Conservation (phyloP, 441 rosid species). For the Omphalea diandra region DNA sequence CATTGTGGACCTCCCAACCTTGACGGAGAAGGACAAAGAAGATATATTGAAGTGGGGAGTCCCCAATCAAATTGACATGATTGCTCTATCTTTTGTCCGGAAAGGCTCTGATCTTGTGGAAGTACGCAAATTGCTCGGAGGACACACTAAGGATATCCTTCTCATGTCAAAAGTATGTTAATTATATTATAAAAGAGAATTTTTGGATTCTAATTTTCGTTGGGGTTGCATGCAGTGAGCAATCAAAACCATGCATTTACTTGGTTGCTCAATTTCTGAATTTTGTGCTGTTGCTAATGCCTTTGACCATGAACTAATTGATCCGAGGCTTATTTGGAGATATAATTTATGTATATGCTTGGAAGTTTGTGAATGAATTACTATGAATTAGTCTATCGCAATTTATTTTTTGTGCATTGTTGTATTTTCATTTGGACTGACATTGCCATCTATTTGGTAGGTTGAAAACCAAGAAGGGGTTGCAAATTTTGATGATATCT, state of each 20-base stretch:
- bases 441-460: constrained; percentile 30
- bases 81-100: constrained; percentile 89
- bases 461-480: constrained; percentile 97
- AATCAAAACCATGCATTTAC: constrained; percentile 4
- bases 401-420: neutral
- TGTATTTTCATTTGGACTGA: constrained; percentile 1
- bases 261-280: neutral
- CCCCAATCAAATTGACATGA: constrained; percentile 93
- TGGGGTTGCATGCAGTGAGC: constrained; percentile 1
- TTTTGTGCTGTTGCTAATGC: neutral
- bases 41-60: constrained; percentile 88
- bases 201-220: neutral
- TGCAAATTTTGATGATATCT: constrained; percentile 87
- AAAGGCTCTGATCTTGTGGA: constrained; percentile 89
- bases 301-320: neutral
- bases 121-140: constrained; percentile 74
- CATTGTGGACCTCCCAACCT: constrained; percentile 87
- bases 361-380: neutral
- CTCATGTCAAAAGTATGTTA: constrained; percentile 92
- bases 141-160: constrained; percentile 69
- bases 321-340: neutral
- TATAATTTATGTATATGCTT: neutral
- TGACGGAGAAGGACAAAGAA: constrained; percentile 93
- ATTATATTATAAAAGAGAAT: neutral
- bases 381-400: neutral